phyloP scores from a whole-genome alignment of 139 green algal genomes.

The Tetraselmis striata region DNA sequence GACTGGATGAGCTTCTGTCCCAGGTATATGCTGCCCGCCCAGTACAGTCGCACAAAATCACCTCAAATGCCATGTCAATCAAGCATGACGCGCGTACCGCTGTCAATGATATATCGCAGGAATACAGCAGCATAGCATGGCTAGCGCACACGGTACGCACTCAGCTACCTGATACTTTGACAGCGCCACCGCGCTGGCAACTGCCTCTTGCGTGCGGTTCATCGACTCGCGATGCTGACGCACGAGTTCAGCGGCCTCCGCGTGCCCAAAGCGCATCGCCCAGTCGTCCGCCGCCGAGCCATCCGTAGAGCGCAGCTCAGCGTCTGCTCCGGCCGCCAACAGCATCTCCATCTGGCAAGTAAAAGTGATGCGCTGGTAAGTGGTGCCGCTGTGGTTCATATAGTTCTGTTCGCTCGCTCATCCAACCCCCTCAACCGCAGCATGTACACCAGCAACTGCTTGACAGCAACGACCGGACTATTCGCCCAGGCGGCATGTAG shows the following conservation, averaged over 20 bases:
- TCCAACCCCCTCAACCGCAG: too few species aligned
- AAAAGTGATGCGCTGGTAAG: too few species aligned
- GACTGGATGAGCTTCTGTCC: too few species aligned
- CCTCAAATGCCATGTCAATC: too few species aligned
- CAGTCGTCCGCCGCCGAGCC: slow-evolving; percentile 46
- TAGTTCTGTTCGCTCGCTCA: too few species aligned
- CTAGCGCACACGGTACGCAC: neutral
- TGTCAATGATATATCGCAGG: neutral
- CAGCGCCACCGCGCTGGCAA: slow-evolving; percentile 29
- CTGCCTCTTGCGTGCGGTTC: slow-evolving; percentile 17
- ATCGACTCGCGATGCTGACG: slow-evolving; percentile 11
- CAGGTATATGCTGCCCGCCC: too few species aligned
- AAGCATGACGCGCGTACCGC: too few species aligned
- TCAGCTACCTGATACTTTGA: slow-evolving; percentile 26
- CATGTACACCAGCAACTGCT: too few species aligned
- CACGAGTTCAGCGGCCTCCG: slow-evolving; percentile 31
- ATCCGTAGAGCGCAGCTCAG: slow-evolving; percentile 21
- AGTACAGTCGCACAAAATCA: too few species aligned
- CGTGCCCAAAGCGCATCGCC: slow-evolving; percentile 46
- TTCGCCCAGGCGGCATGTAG: too few species aligned
- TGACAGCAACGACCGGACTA: too few species aligned
- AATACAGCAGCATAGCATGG: neutral
- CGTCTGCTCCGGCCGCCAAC: slow-evolving; percentile 56
- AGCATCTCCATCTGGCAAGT: slow-evolving; percentile 30
- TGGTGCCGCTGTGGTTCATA: too few species aligned